Percentiles rank a stretch among this genome's conserved stretches.
phyloP scores from a whole-genome alignment of 2,329 filamentous ascomycete genomes.

The Tolypocladium guangdongense region DNA sequence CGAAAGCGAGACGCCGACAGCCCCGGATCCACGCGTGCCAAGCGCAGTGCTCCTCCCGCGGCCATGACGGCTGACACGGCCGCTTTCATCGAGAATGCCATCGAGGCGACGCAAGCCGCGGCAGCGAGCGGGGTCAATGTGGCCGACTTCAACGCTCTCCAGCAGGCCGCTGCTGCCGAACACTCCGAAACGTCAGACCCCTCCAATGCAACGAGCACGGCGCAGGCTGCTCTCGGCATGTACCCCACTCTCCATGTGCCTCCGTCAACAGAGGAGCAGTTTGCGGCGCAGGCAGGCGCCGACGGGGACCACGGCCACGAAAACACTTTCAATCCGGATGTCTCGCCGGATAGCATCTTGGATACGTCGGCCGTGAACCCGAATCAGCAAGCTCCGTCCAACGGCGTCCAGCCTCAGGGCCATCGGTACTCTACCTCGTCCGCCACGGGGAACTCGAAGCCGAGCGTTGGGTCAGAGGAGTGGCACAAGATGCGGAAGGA shows the following conservation, averaged over 20 bases:
- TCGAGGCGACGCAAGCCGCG: constrained; percentile 30
- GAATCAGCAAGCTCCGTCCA: constrained; percentile 21
- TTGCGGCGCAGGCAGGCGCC: constrained; percentile 38
- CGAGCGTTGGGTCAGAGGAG: constrained; percentile 87
- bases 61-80: constrained; percentile 35
- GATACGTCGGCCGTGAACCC: constrained; percentile 11
- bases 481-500: constrained; percentile 97
- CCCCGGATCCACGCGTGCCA: constrained; percentile 37
- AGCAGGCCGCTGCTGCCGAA: constrained; percentile 38
- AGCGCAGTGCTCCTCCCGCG: constrained; percentile 35
- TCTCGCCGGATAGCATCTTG: constrained; percentile 19
- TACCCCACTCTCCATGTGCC: constrained; percentile 50
- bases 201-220: constrained; percentile 45
- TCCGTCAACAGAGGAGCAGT: constrained; percentile 47
- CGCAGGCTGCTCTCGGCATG: constrained; percentile 48
- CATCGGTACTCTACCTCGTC: constrained; percentile 25
- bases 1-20: constrained; percentile 43
- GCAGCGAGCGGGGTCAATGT: constrained; percentile 32
- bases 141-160: constrained; percentile 45
- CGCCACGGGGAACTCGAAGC: constrained; percentile 50
- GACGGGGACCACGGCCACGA: constrained; percentile 22
- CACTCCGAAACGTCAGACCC: constrained; percentile 38
- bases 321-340: constrained; percentile 20
- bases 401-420: constrained; percentile 24
- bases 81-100: constrained; percentile 43